Evolutionary conservation across 2,329 filamentous ascomycete genomes (phyloP).

Genomic region (Colletotrichum spaethianum): DNA sequence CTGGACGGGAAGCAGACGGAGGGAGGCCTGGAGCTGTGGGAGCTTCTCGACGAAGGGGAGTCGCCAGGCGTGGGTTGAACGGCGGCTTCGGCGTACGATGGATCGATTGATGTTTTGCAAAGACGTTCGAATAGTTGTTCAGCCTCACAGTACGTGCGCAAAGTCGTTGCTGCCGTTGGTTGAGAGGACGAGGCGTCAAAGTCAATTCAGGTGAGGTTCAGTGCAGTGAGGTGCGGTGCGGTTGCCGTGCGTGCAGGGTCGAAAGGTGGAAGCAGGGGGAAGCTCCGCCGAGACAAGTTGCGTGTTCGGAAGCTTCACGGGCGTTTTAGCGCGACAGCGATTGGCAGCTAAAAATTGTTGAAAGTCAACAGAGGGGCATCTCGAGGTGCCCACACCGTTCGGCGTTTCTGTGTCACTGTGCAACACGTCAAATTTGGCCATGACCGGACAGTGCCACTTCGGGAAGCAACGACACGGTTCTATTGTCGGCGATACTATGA

Average conservation of each 20-base stretch:
- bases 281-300: conserved; percentile 35
- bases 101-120: neutral
- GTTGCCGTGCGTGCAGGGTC: neutral
- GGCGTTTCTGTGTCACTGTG: neutral
- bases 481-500: conserved; percentile 40
- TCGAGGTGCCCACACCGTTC: conserved; percentile 22
- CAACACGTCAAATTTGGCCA: neutral
- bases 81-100: neutral
- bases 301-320: conserved; percentile 22
- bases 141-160: conserved; percentile 25
- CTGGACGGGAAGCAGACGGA: neutral
- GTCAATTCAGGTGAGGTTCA: conserved; percentile 25
- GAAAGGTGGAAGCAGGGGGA: conserved; percentile 21
- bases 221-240: conserved; percentile 5
- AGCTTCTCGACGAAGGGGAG: neutral
- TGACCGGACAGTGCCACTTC: conserved; percentile 8
- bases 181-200: conserved; percentile 27
- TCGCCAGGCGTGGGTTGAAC: neutral
- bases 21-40: neutral
- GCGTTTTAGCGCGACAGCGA: conserved; percentile 37
- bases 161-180: conserved; percentile 12
- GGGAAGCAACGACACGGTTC: neutral
- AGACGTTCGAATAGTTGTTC: neutral
- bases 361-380: conserved; percentile 44
- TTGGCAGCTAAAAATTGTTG: conserved; percentile 43